Conservation (phyloP, 2,329 filamentous ascomycete species). For the Exophiala aquamarina region DNA sequence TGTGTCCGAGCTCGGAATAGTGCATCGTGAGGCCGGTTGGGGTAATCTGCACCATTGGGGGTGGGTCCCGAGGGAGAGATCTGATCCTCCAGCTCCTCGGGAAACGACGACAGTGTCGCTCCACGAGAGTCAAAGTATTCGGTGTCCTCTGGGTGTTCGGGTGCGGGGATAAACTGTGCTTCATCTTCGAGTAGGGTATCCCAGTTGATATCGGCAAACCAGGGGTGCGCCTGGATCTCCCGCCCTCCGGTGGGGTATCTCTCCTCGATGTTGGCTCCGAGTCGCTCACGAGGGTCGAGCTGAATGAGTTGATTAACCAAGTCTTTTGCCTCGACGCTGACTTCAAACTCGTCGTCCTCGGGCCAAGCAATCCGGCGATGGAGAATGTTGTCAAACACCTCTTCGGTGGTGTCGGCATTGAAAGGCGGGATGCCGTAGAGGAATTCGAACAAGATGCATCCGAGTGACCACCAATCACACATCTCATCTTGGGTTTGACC, state of each 20-base stretch:
- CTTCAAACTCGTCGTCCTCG: constrained; percentile 70
- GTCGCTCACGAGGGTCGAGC: constrained; percentile 73
- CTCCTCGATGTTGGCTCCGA: constrained; percentile 83
- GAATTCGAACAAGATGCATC: constrained; percentile 96
- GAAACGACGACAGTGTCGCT: constrained; percentile 87
- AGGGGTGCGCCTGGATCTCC: constrained; percentile 85
- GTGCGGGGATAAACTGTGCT: constrained; percentile 89
- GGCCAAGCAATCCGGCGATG: constrained; percentile 91
- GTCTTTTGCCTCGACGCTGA: constrained; percentile 88
- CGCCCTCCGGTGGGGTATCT: constrained; percentile 81
- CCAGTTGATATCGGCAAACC: constrained; percentile 89
- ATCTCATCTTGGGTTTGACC: constrained; percentile 95
- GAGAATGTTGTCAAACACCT: constrained; percentile 96
- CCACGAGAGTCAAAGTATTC: constrained; percentile 96
- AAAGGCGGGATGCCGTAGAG: constrained; percentile 92
- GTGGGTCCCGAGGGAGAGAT: constrained; percentile 70
- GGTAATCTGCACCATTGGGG: constrained; percentile 65
- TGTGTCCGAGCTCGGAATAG: constrained; percentile 85
- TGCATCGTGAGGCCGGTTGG: constrained; percentile 90
- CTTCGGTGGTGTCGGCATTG: constrained; percentile 82
- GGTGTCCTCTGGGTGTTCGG: constrained; percentile 93
- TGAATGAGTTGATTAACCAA: constrained; percentile 91
- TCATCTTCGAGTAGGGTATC: constrained; percentile 89
- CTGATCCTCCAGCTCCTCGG: constrained; percentile 92
- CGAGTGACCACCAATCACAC: constrained; percentile 99